Percentiles rank a stretch among this genome's conserved stretches.
phyloP scores from a whole-genome alignment of 2,329 filamentous ascomycete species.

The Aspergillus ustus region DNA sequence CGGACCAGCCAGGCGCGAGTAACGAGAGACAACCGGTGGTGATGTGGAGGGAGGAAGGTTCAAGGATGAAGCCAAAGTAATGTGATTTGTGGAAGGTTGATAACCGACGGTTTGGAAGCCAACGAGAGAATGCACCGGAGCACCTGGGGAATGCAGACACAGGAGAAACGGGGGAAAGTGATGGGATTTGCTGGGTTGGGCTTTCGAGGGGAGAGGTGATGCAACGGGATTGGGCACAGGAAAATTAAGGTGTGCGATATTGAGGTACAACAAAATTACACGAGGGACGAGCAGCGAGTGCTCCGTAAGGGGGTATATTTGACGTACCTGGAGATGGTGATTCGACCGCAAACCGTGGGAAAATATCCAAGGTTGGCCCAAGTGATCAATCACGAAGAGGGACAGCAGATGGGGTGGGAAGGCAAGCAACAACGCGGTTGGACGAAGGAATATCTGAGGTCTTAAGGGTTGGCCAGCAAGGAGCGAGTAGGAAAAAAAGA shows the following conservation, averaged over 20 bases:
- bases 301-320: constrained; percentile 21
- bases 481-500: constrained; percentile 30
- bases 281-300: constrained; percentile 1
- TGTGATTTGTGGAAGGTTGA: constrained; percentile 23
- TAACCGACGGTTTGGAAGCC: constrained; percentile 21
- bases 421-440: constrained; percentile 27
- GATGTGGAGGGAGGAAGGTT: constrained; percentile 16
- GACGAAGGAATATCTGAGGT: constrained; percentile 25
- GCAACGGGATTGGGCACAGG: constrained; percentile 26
- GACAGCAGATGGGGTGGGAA: constrained; percentile 23
- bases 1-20: constrained; percentile 14
- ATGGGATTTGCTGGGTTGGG: constrained; percentile 20
- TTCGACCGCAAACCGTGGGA: constrained; percentile 28
- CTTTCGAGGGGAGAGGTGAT: constrained; percentile 16
- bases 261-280: constrained; percentile 17
- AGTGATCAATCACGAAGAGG: constrained; percentile 27
- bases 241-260: constrained; percentile 23
- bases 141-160: constrained; percentile 17
- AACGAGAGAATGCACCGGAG: constrained; percentile 20
- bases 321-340: constrained; percentile 32
- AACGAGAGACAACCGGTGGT: constrained; percentile 13
- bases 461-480: constrained; percentile 23
- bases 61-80: constrained; percentile 21
- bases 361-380: constrained; percentile 13
- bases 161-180: constrained; percentile 15